Conservation (phyloP, 306 rosid species). For the Abrus pulchellus region DNA sequence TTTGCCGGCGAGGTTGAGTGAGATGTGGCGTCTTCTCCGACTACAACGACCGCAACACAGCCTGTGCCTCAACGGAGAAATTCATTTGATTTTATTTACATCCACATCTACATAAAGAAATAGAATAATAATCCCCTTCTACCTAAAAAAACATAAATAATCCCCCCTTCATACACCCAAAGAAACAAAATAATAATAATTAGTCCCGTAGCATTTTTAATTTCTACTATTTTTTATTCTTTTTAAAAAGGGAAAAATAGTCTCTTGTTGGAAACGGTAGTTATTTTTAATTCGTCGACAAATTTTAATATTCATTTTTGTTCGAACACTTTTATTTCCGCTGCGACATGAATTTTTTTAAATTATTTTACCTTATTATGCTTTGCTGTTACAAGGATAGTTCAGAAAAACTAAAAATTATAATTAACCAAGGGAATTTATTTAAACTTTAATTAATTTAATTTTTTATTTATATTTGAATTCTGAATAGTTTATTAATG, state of each 20-base stretch:
- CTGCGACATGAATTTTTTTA: too few relatives aligned
- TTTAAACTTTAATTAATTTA: too few relatives aligned
- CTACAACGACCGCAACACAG: slow-evolving; percentile 46
- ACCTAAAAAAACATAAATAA: background rate
- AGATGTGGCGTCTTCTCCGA: slow-evolving; percentile 44
- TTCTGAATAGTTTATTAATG: too few relatives aligned
- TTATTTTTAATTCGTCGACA: too few relatives aligned
- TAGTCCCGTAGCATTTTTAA: background rate
- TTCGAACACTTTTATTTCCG: too few relatives aligned
- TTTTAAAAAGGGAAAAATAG: background rate
- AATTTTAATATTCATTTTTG: too few relatives aligned
- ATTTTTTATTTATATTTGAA: too few relatives aligned
- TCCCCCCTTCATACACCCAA: slow-evolving; percentile 2
- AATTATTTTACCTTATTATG: too few relatives aligned
- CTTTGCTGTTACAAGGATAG: too few relatives aligned
- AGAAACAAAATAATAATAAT: slow-evolving; percentile 1
- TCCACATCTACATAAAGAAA: slow-evolving; percentile 13
- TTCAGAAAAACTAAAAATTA: too few relatives aligned
- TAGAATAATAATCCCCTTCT: slow-evolving; percentile 7
- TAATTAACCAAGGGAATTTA: too few relatives aligned
- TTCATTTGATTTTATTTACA: slow-evolving; percentile 32
- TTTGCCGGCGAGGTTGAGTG: slow-evolving; percentile 48
- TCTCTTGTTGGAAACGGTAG: too few relatives aligned
- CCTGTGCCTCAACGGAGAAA: slow-evolving; percentile 26
- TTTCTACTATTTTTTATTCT: background rate